phyloP scores from a whole-genome alignment of 83 land plant genomes.

The Picea abies region DNA sequence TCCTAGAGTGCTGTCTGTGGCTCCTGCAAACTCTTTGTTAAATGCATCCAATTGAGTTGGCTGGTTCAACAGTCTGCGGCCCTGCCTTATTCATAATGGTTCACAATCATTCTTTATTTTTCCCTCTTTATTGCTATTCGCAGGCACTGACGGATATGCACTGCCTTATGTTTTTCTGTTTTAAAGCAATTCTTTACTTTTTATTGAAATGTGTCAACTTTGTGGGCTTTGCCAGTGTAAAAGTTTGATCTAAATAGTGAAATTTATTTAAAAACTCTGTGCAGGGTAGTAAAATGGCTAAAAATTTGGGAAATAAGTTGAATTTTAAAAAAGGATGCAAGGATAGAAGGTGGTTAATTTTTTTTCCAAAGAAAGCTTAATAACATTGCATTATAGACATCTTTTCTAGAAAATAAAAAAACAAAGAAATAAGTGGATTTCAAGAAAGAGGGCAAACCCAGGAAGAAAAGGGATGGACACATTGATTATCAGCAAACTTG shows the following conservation, averaged over 20 bases:
- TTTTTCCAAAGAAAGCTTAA: background rate
- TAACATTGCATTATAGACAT: background rate
- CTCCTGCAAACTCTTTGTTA: background rate
- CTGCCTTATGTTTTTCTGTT: no score
- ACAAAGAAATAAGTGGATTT: background rate
- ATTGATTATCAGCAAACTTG: background rate
- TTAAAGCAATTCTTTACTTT: no score
- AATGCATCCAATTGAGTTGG: background rate
- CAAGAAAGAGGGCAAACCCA: background rate
- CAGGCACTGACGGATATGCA: no score
- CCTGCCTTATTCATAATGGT: background rate
- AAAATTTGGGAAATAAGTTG: background rate
- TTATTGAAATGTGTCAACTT: no score
- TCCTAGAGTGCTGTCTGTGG: background rate
- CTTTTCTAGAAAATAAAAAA: background rate
- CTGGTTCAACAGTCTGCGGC: background rate
- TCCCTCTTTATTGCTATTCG: no score
- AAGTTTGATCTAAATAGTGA: no score
- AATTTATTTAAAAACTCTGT: background rate
- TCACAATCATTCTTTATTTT: no score
- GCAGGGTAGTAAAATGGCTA: background rate
- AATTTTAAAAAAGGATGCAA: background rate
- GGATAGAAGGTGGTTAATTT: background rate
- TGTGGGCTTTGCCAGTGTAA: no score
- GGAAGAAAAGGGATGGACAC: background rate